Conservation (phyloP, 805 yeast genomes). For the Saccharomycopsis sp. region DNA sequence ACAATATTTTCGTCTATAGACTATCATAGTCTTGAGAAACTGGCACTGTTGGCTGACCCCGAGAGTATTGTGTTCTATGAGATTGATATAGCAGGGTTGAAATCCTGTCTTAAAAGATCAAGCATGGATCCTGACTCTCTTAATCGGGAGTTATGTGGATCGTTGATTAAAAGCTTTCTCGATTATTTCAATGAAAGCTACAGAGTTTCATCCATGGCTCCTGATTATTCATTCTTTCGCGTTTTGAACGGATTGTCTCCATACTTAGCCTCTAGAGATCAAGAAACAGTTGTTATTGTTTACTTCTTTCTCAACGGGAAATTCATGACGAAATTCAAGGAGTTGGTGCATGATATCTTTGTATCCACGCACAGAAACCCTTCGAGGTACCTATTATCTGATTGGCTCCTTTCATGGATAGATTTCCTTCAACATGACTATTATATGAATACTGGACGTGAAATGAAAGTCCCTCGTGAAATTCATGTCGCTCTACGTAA, state of each 20-base stretch:
- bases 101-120: neutral
- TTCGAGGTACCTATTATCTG: neutral
- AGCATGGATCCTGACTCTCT: neutral
- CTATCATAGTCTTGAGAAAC: neutral
- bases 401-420: neutral
- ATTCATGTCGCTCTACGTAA: neutral
- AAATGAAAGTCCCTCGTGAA: neutral
- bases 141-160: neutral
- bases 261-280: neutral
- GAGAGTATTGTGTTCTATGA: neutral
- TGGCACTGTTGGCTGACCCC: neutral
- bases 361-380: neutral
- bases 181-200: neutral
- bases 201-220: neutral
- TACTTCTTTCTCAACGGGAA: constrained; percentile 8
- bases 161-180: neutral
- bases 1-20: neutral
- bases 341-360: constrained; percentile 1
- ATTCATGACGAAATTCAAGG: constrained; percentile 1
- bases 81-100: neutral
- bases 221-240: constrained; percentile 4
- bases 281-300: neutral
- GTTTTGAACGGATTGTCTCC: constrained; percentile 3
- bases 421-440: neutral
- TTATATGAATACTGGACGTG: neutral